These are phyloP conservation scores for Pulveroboletus frians DNA, from an alignment of 768 basidiomycete species.

Conservation along the genomic window DNA sequence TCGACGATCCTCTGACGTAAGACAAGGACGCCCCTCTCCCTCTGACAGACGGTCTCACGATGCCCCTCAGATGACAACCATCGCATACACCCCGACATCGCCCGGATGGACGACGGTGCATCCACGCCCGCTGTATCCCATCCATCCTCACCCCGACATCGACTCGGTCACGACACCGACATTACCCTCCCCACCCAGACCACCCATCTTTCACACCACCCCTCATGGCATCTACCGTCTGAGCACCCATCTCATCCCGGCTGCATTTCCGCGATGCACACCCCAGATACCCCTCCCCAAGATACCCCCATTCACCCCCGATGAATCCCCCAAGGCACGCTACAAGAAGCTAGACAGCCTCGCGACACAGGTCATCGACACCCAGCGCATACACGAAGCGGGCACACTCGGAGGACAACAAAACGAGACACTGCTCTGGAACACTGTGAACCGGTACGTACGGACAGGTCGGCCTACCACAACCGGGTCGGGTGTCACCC, in stretches of 20 bases:
- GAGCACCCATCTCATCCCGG: conserved; percentile 29
- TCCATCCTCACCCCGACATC: conserved; percentile 11
- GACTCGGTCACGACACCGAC: conserved; percentile 6
- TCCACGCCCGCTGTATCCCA: conserved; percentile 20
- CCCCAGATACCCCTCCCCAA: conserved; percentile 22
- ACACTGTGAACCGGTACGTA: conserved; percentile 66
- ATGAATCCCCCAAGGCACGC: conserved; percentile 6
- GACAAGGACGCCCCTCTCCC: too few relatives aligned
- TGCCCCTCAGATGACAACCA: too few relatives aligned
- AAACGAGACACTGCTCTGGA: conserved; percentile 50
- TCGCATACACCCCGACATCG: conserved; percentile 16
- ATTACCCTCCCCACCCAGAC: conserved; percentile 20
- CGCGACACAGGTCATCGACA: conserved; percentile 17
- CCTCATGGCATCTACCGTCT: conserved; percentile 15
- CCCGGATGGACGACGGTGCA: conserved; percentile 16
- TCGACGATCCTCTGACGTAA: too few relatives aligned
- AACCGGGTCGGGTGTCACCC: conserved; percentile 43
- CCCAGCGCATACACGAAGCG: conserved; percentile 8
- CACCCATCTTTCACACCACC: conserved; percentile 17
- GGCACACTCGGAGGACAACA: conserved; percentile 13
- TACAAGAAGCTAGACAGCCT: conserved; percentile 7
- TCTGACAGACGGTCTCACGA: too few relatives aligned
- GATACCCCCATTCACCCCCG: conserved; percentile 11
- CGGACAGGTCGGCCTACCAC: conserved; percentile 1
- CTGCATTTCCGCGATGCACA: conserved; percentile 22